Evolutionary conservation across 345 rosid species (phyloP), one percentile per base, ranked within the genome.

Genomic region (Xanthoceras sorbifolium): DNA sequence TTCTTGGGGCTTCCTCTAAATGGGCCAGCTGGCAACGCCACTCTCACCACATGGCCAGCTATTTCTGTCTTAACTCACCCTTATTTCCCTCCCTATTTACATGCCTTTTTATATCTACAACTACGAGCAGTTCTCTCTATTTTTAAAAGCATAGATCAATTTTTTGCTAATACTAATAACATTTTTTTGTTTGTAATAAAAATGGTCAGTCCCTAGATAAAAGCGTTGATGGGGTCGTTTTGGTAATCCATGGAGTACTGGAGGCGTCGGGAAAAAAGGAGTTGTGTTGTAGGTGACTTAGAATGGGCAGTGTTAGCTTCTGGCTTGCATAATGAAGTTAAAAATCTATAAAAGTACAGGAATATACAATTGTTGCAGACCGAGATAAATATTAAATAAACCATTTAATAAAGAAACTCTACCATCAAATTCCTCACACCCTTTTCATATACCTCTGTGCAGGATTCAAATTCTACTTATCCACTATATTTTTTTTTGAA

Each of bases 11-110:
- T 42, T n/a, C 12, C 73, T 31, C 79, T 40, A 55, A 72, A 68
- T 72, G 82, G 77, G 75, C 84, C 86, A 82, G 84, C 83, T 82
- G 88, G 86, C 82, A 82, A 6, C 29, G 26, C 74, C 36, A 23
- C 65, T 66, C 70, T 61, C 46, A 29, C 74, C 85, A 85, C 85
- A 81, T 82, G 85, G 85, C 82, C 85, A 85, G 85, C 84, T 64
- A 59, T 72, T 15, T 38, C 77, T n/a, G n/a, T n/a, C n/a, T n/a
- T 82, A n/a, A n/a, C n/a, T n/a, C n/a, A n/a, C 83, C 70, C 62
- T 26, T 22, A 0, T 0, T 1, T 6, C 46, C 18, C 11, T 1
- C 0, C 11, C 0, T 50, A 64, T 74, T 67, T 67, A 42, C 77
- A 20, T 14, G 5, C 1, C 9, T 25, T 61, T 17, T 20, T n/a